Evolutionary conservation across 352 stramenopile genomes (phyloP).

Genomic region (Phytophthora pisi): DNA sequence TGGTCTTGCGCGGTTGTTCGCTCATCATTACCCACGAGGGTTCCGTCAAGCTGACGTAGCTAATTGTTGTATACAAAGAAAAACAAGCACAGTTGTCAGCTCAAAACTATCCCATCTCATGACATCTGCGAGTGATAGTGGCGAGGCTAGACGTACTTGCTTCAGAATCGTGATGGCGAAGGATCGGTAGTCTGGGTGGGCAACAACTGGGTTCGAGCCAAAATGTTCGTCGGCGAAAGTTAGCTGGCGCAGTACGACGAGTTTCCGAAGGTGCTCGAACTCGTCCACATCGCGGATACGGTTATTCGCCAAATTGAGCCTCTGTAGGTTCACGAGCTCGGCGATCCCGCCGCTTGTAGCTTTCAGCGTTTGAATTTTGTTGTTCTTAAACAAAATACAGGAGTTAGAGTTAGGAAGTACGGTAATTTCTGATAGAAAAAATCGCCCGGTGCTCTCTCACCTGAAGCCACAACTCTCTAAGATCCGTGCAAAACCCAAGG

Average conservation of each 20-base stretch:
- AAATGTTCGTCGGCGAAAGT: slow-evolving; percentile 85
- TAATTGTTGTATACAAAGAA: slow-evolving; percentile 16
- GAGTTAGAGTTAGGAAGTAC: too few species aligned
- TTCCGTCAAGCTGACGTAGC: slow-evolving; percentile 59
- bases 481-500: slow-evolving; percentile 62
- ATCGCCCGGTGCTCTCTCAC: slow-evolving; percentile 13
- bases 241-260: slow-evolving; percentile 64
- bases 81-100: not conserved
- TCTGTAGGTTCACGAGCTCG: slow-evolving; percentile 72
- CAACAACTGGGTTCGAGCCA: slow-evolving; percentile 75
- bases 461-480: slow-evolving; percentile 88
- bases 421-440: not conserved
- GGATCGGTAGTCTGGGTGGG: slow-evolving; percentile 72
- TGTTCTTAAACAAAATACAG: slow-evolving; percentile 43
- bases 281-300: slow-evolving; percentile 72
- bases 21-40: slow-evolving; percentile 42
- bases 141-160: slow-evolving; percentile 37
- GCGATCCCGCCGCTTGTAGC: slow-evolving; percentile 47
- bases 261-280: slow-evolving; percentile 59
- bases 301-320: slow-evolving; percentile 79
- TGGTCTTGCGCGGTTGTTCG: slow-evolving; percentile 46
- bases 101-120: not conserved
- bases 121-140: not conserved
- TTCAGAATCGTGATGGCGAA: slow-evolving; percentile 72
- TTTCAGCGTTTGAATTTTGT: slow-evolving; percentile 61